Percentiles rank a stretch among this genome's conserved stretches.
These are phyloP conservation scores for Suhomyces bribrorum DNA, from an alignment of 1,139 yeast genomes.

Conservation along the genomic window DNA sequence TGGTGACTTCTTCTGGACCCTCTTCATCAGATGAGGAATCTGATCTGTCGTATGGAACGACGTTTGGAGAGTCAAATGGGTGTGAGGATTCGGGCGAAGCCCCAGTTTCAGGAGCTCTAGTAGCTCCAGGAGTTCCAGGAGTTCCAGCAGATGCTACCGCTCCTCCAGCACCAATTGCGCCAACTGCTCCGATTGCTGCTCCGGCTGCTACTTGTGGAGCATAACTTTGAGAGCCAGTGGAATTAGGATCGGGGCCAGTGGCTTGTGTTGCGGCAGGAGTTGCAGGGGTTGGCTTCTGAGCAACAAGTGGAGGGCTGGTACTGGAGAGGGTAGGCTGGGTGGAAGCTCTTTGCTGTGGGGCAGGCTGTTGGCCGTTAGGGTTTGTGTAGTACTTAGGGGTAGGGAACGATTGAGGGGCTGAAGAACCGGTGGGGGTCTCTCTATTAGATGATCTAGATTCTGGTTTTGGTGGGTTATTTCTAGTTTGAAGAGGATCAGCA, in stretches of 20 bases:
- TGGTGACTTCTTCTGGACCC: conserved; percentile 21
- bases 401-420: conserved; percentile 11
- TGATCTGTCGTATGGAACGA: conserved; percentile 21
- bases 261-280: conserved; percentile 1
- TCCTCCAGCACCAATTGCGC: too few species aligned
- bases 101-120: conserved; percentile 2
- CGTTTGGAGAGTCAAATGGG: conserved; percentile 23
- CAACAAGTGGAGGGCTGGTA: conserved; percentile 10
- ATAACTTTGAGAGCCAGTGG: too few species aligned
- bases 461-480: conserved; percentile 4
- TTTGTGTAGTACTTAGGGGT: conserved; percentile 17
- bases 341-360: background rate
- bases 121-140: conserved; percentile 1
- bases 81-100: conserved; percentile 4
- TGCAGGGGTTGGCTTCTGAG: conserved; percentile 4
- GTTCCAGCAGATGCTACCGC: background rate
- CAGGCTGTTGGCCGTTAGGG: conserved; percentile 4
- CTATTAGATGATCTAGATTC: conserved; percentile 5
- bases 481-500: conserved; percentile 1
- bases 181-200: too few species aligned
- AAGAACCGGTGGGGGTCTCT: conserved; percentile 1
- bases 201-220: too few species aligned
- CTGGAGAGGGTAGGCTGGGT: background rate
- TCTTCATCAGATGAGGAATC: conserved; percentile 29
- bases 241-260: background rate